Percentiles rank a stretch among this genome's conserved stretches.
Conservation (phyloP, 805 yeast genomes). For the Candida ovalis region DNA sequence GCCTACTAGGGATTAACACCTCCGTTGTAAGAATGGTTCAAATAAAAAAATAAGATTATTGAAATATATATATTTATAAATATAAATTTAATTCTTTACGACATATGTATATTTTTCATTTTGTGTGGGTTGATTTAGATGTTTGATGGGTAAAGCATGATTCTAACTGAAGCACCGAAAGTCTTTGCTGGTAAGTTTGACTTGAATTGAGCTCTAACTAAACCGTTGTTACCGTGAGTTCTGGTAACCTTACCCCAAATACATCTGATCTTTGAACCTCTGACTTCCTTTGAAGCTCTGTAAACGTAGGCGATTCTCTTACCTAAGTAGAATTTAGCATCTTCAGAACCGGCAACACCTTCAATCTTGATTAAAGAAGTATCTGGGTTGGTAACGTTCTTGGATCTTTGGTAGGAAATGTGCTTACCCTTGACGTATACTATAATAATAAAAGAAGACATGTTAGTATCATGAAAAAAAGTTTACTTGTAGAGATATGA, state of each 20-base stretch:
- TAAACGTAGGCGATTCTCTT: slow-evolving; percentile 99
- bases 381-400: slow-evolving; percentile 97
- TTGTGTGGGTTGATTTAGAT: slow-evolving; percentile 54
- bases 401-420: slow-evolving; percentile 99
- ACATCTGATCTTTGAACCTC: slow-evolving; percentile 99
- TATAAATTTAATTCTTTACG: slow-evolving; percentile 6
- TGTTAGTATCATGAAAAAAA: slow-evolving; percentile 20
- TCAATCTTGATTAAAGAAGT: slow-evolving; percentile 95
- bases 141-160: slow-evolving; percentile 99
- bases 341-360: slow-evolving; percentile 88
- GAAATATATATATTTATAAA: slow-evolving; percentile 3
- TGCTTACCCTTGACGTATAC: slow-evolving; percentile 99
- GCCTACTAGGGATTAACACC: background rate
- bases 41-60: slow-evolving; percentile 6
- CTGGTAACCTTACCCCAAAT: slow-evolving; percentile 99
- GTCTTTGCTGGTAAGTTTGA: slow-evolving; percentile 99
- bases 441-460: slow-evolving; percentile 28
- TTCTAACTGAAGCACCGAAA: slow-evolving; percentile 99
- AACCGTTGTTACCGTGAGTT: slow-evolving; percentile 98
- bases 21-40: background rate
- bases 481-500: background rate
- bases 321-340: slow-evolving; percentile 99
- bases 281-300: slow-evolving; percentile 96
- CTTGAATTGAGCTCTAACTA: slow-evolving; percentile 98
- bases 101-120: slow-evolving; percentile 1